Evolutionary conservation across 257 asterid species (phyloP), one percentile per base, ranked within the genome.

Genomic region (Scutellaria galericulata): DNA sequence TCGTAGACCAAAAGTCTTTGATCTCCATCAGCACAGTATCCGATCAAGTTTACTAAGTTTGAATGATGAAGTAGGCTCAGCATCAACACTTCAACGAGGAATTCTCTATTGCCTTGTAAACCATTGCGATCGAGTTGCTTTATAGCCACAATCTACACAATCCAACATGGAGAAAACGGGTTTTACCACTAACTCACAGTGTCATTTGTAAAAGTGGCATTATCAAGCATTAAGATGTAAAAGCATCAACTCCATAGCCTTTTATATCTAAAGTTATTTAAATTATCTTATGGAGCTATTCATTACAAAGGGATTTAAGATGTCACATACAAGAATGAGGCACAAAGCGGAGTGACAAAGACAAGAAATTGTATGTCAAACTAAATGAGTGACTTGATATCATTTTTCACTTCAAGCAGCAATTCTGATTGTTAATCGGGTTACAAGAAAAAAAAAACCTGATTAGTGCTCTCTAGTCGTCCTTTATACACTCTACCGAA

Each of bases 1-100:
- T 91, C 95, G 1, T 91, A 87, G 60, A 89, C 97, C 81, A 91
- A 80, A 78, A 91, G 90, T 74, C 93, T 85, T 68, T 91, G 95
- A 82, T 86, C 95, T 75, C 96, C 97, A 80, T 91, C 96, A 68
- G 96, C 96, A 81, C 97, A 91, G 45, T 89, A 91, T 68, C 95
- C 97, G 14, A 85, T 87, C 82, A 91, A 78, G 80, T 89, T 91
- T 47, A 91, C 96, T 72, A 91, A 78, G 79, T 91, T 85, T 7
- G 93, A 79, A 78, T 91, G 97, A 78, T 89, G 97, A 83, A 91
- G 91, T 60, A 85, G 73, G 75, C 95, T 87, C 72, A 91, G 67
- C 91, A 91, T 89, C 82, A 91, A 78, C 37, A 91, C 96, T 82
- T 91, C 97, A 4, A 87, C 93, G 8, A 91, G 89, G 74, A 89